Base-by-base conservation (phyloP, 148 eudicot genomes). In the Hydrangea macrophylla region DNA sequence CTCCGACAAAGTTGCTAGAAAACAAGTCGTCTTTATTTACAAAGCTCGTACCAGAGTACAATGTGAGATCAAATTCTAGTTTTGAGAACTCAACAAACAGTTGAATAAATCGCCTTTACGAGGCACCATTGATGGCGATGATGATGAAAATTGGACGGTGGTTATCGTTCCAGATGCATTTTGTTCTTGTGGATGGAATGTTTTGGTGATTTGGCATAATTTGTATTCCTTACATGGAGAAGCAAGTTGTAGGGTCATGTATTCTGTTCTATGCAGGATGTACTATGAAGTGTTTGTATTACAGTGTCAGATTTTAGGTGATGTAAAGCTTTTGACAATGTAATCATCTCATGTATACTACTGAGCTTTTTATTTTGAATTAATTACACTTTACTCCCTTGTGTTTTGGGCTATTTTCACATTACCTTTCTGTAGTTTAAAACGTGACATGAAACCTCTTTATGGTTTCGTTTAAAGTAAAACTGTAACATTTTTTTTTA, bases 1-100 rank as follows among this genome's bases (percentile, higher is more conserved):
- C 78, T 45, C 86, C 86, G 0, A 27, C 27, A 62, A 76, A 40
- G 37, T 73, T 82, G 74, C 76, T 48, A 22, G 53, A 48, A 48
- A 9, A 48, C 53, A 48, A 48, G 53, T 48, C 53, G 22, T 48
- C 53, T 48, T 48, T 22, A 17, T 48, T 48, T 6, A 22, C 53
- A 18, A 48, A 48, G 53, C 53, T 48, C n/a, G 53, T 48, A 2
- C 22, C 20, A 48, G 53, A 48, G 53, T 48, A 48, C 53, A 48
- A 7, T 18, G 23, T n/a, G 23, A 48, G 53, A 22, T 48, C 53
- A 18, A 48, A 0, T 48, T 18, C 53, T 48, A 48, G 23, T 18
- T n/a, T 48, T 18, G 53, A 48, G 22, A 48, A 48, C 7, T 48
- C 22, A 48, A 18, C 53, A 17, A 48, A 17, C 53, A 48, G 2